phyloP scores from a whole-genome alignment of 2,329 filamentous ascomycete species.

The Lomentospora prolificans region DNA sequence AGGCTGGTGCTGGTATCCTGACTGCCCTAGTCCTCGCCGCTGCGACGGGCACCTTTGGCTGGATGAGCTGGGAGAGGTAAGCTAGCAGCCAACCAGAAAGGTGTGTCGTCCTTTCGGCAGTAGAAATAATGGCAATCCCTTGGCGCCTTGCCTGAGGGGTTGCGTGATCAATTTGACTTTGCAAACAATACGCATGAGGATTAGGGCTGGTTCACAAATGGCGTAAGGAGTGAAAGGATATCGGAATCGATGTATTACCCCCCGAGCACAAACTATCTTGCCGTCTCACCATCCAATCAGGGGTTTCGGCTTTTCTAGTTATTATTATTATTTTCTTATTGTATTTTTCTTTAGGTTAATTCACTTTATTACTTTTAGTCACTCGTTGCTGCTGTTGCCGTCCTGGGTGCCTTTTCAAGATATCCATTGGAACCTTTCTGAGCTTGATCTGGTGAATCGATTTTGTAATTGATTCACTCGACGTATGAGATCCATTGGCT shows the following conservation, averaged over 20 bases:
- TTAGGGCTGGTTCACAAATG: neutral
- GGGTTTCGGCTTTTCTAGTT: neutral
- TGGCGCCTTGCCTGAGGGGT: neutral
- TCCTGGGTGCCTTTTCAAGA: too few species aligned
- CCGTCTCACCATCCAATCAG: neutral
- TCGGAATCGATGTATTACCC: neutral
- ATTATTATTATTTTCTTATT: neutral
- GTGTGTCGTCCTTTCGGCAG: neutral
- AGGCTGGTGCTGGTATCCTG: slow-evolving; percentile 36
- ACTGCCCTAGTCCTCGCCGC: slow-evolving; percentile 33
- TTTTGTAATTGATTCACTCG: too few species aligned
- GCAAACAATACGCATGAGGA: neutral
- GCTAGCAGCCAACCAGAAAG: neutral
- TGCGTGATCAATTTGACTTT: neutral
- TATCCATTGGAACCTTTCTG: too few species aligned
- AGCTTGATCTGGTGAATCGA: too few species aligned
- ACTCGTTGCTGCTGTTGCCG: too few species aligned
- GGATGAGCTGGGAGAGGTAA: slow-evolving; percentile 35
- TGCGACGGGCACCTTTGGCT: slow-evolving; percentile 31
- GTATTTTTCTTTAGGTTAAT: neutral
- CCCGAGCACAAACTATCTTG: neutral
- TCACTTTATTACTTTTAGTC: neutral
- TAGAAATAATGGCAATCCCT: neutral
- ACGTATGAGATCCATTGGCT: too few species aligned
- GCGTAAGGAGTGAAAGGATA: neutral